These are phyloP conservation scores for Oropetium thomaeum DNA, from an alignment of 176 grass and related monocot species.

Conservation along the genomic window DNA sequence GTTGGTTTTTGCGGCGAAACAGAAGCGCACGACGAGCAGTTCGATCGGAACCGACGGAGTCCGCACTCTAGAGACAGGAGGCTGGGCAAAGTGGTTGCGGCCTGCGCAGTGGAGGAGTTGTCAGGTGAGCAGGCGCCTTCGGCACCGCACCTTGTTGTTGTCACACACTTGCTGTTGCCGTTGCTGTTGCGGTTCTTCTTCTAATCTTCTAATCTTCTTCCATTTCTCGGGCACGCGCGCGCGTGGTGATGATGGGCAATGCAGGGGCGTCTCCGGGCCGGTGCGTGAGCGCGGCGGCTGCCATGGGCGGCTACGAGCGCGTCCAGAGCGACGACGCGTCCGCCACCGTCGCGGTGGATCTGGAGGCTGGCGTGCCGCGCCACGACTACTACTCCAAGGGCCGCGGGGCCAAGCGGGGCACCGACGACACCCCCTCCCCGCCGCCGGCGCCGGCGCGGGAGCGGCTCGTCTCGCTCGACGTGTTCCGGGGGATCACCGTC, in stretches of 20 bases:
- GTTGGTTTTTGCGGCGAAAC: not conserved
- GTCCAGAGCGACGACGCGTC: conserved; percentile 36
- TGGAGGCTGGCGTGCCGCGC: conserved; percentile 29
- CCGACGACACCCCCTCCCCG: not conserved
- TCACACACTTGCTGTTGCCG: conserved; percentile 34
- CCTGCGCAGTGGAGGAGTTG: not conserved
- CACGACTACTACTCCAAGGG: not conserved
- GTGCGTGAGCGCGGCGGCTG: not conserved
- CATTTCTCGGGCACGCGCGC: not conserved
- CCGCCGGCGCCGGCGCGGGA: not conserved
- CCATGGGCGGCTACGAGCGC: conserved; percentile 56
- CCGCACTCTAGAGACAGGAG: not conserved
- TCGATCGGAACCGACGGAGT: not conserved
- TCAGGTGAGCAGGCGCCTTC: conserved; percentile 46
- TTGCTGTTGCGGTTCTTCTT: not conserved
- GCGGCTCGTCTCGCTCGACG: conserved; percentile 76
- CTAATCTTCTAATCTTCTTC: not conserved
- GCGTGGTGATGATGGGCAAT: conserved; percentile 36
- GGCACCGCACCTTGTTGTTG: conserved; percentile 25
- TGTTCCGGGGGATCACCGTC: conserved; percentile 72
- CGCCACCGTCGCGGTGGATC: conserved; percentile 9
- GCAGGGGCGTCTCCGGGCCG: not conserved
- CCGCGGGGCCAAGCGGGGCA: not conserved
- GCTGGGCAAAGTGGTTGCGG: conserved; percentile 1
- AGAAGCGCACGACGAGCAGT: not conserved